phyloP scores from a whole-genome alignment of 768 basidiomycete species.

The Exsudoporus frostii region DNA sequence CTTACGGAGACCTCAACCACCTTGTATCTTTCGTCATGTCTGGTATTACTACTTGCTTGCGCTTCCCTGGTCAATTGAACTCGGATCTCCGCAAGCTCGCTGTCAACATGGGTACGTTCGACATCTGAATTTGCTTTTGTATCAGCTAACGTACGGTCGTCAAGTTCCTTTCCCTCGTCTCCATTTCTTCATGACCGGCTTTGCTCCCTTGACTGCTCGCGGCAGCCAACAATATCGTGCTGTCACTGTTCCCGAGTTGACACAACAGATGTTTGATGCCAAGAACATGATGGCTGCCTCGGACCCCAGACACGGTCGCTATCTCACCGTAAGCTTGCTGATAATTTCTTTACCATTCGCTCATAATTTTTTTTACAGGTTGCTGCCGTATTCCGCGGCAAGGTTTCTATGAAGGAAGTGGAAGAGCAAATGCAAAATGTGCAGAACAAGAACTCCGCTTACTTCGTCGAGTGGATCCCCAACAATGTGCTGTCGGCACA shows the following conservation, averaged over 20 bases:
- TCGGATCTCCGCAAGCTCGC: slow-evolving; percentile 97
- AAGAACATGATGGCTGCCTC: slow-evolving; percentile 99
- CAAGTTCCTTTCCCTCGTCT: slow-evolving; percentile 97
- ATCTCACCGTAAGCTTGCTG: slow-evolving; percentile 72
- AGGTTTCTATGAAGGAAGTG: slow-evolving; percentile 99
- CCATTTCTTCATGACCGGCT: slow-evolving; percentile 99
- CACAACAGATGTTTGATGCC: slow-evolving; percentile 99
- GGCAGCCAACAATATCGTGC: slow-evolving; percentile 95
- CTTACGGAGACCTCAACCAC: slow-evolving; percentile 97
- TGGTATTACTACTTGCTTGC: slow-evolving; percentile 96
- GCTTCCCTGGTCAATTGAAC: slow-evolving; percentile 99
- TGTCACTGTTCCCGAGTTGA: slow-evolving; percentile 95
- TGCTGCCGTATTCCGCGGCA: slow-evolving; percentile 97
- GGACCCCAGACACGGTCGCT: slow-evolving; percentile 94
- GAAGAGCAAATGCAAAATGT: slow-evolving; percentile 99
- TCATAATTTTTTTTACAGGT: slow-evolving; percentile 43
- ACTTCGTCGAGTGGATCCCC: slow-evolving; percentile 99
- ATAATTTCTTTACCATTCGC: neutral
- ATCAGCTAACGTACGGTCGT: slow-evolving; percentile 1
- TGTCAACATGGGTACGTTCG: slow-evolving; percentile 92
- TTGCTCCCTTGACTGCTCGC: slow-evolving; percentile 90
- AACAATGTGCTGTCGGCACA: slow-evolving; percentile 98
- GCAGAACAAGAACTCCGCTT: slow-evolving; percentile 95
- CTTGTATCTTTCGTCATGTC: slow-evolving; percentile 98
- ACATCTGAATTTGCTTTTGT: neutral